Conservation (phyloP, 208 protist genomes). For the Porcisia hertigi region DNA sequence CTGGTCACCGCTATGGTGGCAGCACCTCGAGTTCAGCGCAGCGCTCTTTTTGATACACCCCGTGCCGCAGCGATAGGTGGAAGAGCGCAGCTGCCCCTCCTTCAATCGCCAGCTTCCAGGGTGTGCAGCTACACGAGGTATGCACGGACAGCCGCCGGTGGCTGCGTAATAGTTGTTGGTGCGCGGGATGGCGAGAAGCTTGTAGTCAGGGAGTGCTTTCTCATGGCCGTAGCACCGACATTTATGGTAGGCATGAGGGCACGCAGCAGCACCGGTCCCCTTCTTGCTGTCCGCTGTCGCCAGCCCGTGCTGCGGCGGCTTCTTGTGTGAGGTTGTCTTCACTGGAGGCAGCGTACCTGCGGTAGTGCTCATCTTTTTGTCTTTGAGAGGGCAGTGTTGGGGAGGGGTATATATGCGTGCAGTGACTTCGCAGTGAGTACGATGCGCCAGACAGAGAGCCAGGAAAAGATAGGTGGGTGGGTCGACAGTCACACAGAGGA, state of each 20-base stretch:
- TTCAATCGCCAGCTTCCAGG: conserved; percentile 74
- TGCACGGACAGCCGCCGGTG: conserved; percentile 72
- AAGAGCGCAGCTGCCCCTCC: conserved; percentile 54
- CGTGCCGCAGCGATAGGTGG: conserved; percentile 39
- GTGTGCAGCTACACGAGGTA: conserved; percentile 63
- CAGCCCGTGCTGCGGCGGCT: conserved; percentile 7
- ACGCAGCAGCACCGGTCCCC: conserved; percentile 1
- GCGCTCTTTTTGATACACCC: conserved; percentile 42
- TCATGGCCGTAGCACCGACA: conserved; percentile 68
- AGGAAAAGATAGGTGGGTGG: neutral
- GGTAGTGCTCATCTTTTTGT: conserved; percentile 14
- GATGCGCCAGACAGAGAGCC: neutral
- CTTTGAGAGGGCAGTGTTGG: neutral
- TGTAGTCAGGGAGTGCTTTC: conserved; percentile 64
- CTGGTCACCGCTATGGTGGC: conserved; percentile 53
- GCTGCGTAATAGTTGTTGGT: conserved; percentile 85
- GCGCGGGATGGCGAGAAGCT: conserved; percentile 60
- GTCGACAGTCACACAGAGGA: neutral
- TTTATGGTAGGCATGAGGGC: conserved; percentile 36
- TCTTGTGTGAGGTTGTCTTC: conserved; percentile 15
- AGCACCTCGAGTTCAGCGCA: conserved; percentile 33
- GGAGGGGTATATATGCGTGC: neutral
- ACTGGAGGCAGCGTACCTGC: conserved; percentile 17
- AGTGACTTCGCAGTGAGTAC: neutral
- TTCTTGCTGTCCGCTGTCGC: conserved; percentile 7